Base-by-base conservation (phyloP, 345 rosid species). In the Draba incana region DNA sequence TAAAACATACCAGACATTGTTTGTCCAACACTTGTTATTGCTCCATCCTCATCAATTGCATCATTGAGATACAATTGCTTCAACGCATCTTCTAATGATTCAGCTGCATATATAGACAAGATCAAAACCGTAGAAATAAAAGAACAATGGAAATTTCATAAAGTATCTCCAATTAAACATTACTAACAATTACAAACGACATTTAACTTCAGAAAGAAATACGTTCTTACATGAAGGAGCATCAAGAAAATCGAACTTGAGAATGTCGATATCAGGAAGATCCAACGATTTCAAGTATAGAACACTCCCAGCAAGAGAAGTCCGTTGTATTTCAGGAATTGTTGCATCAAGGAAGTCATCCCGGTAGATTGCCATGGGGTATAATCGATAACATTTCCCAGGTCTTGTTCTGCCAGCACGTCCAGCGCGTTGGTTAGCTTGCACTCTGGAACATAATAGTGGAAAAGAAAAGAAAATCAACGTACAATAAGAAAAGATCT, bases 391-490 rank as follows among this genome's bases (percentile, higher is more conserved):
- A 79, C 98, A 94, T 83, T 91, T 94, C 58, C 99, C 99, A 57
- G 97, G 92, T 66, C 92, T 83, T 27, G 99, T 91, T 84, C 99
- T 86, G 64, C 99, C 99, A 53, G 99, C 99, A 80, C 99, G 83
- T 70, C 99, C 99, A 28, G 90, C 95, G 56, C 98, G 92, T 77
- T 94, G 99, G 80, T 89, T 90, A 65, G 99, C 99, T 81, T 94
- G 98, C 44, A 94, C 96, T 82, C 99, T 94, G 76, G 71, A 82
- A 70, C 49, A 54, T 47, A 35, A 75, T 39, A 61, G 38, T 28
- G 30, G 55, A 68, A 61, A 57, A 61, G 24, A 69, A 38, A 13
- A 28, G 5, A 57, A n/a, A 46, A 1, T 30, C 30, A 2, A 73
- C 30, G 43, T 39, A 41, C 45, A 56, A 39, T 73, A 24, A 65